A percentile compares a stretch with the other conserved stretches of the same genome.
These are phyloP conservation scores for Eucalyptus dawsonii DNA, from an alignment of 345 rosid species.

Conservation along the genomic window DNA sequence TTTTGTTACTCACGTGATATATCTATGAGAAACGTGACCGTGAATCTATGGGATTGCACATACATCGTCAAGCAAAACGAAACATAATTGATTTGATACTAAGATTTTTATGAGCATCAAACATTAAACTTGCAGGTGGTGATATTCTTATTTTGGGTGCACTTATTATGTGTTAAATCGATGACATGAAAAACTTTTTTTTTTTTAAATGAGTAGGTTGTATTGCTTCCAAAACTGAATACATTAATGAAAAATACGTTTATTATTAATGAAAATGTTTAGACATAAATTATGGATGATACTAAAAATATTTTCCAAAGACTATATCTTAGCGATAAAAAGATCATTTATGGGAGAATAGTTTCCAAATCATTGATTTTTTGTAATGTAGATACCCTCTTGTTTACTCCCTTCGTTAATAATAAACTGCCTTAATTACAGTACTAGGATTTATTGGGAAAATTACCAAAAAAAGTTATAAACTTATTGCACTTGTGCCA, in stretches of 20 bases:
- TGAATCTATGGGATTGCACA: not conserved
- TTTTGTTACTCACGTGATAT: not conserved
- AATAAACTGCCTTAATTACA: not conserved
- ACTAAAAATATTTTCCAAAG: not conserved
- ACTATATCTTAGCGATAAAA: no score
- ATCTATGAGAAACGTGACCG: not conserved
- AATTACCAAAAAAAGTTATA: not conserved
- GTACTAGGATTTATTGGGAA: no score
- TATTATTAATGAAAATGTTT: no score
- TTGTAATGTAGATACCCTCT: accelerated
- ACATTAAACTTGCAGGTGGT: not conserved
- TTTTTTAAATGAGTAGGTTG: no score
- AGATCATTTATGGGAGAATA: not conserved
- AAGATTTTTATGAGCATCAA: not conserved
- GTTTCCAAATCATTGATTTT: not conserved
- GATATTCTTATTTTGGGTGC: not conserved
- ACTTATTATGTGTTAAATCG: no score
- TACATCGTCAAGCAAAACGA: not conserved
- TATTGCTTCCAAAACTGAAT: no score
- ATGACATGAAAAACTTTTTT: no score
- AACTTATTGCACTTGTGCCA: no score
- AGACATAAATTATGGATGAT: no score
- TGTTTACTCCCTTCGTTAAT: not conserved
- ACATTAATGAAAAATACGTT: no score
- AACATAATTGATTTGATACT: not conserved